phyloP scores from a whole-genome alignment of 768 basidiomycete genomes.

The Mycena crocata region DNA sequence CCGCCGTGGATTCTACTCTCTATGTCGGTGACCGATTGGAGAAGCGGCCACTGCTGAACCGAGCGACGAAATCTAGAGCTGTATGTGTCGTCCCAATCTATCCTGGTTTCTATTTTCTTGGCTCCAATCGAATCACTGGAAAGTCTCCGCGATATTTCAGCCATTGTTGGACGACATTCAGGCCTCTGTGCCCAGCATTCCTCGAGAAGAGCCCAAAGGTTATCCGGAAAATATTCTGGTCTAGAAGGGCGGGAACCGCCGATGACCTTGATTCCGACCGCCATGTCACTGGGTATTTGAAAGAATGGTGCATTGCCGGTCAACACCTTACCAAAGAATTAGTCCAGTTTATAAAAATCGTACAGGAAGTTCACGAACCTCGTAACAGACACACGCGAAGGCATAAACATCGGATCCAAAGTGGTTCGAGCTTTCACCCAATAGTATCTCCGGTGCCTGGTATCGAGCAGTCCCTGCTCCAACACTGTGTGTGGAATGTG shows the following conservation, averaged over 20 bases:
- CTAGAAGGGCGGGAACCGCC: not conserved
- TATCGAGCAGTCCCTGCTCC: conserved; percentile 6
- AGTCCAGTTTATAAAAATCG: no score
- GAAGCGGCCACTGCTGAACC: conserved; percentile 9
- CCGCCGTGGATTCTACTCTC: not conserved
- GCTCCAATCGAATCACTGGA: conserved; percentile 2
- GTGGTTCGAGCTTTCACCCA: not conserved
- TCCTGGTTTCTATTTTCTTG: not conserved
- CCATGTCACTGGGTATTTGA: not conserved
- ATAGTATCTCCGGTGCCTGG: conserved; percentile 12
- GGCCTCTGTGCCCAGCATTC: conserved; percentile 13
- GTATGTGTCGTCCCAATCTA: conserved; percentile 14
- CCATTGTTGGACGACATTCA: not conserved
- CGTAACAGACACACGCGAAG: conserved; percentile 14
- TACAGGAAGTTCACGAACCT: not conserved
- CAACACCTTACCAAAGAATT: not conserved
- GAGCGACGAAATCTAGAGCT: conserved; percentile 10
- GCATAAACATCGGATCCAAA: conserved; percentile 13
- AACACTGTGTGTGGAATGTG: conserved; percentile 1
- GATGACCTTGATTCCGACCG: not conserved
- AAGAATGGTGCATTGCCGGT: conserved; percentile 5
- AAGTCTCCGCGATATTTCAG: not conserved
- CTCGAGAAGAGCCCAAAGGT: conserved; percentile 16
- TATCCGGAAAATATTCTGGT: not conserved
- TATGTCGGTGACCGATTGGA: conserved; percentile 3